A percentile compares a stretch with the other conserved stretches of the same genome.
These are phyloP conservation scores for Didymella arachidicola DNA, from an alignment of 2,329 filamentous ascomycete genomes.

Conservation along the genomic window DNA sequence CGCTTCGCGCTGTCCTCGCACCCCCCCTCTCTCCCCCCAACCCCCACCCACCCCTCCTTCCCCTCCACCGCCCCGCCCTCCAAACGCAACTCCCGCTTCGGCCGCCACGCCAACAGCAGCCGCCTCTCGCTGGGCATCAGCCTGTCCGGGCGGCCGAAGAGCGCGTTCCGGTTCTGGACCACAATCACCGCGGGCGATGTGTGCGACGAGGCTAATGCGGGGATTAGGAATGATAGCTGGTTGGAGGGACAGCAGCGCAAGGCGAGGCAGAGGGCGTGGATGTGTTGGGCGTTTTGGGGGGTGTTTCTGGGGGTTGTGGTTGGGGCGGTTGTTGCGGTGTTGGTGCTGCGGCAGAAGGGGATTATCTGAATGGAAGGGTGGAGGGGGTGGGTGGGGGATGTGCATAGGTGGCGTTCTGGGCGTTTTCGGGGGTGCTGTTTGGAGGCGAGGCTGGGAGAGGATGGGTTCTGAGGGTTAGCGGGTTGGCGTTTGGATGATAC, in stretches of 20 bases:
- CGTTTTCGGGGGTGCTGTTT: background rate
- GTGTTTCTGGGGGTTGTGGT: constrained; percentile 55
- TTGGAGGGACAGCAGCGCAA: constrained; percentile 61
- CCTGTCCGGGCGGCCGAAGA: constrained; percentile 36
- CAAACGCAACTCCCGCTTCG: constrained; percentile 8
- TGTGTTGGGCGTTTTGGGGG: constrained; percentile 60
- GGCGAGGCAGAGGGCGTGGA: constrained; percentile 54
- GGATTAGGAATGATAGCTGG: constrained; percentile 51
- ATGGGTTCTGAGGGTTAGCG: background rate
- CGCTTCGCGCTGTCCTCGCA: constrained; percentile 13
- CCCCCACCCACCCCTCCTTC: constrained; percentile 1
- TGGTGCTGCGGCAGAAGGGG: constrained; percentile 51
- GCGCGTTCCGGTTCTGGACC: constrained; percentile 45
- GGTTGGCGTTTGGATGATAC: constrained; percentile 21
- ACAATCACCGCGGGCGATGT: constrained; percentile 28
- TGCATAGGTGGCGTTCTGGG: constrained; percentile 4
- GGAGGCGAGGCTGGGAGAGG: background rate
- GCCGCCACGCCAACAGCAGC: constrained; percentile 29
- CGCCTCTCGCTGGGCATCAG: constrained; percentile 29
- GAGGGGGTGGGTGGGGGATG: background rate
- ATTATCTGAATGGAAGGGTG: constrained; percentile 31
- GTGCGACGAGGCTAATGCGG: constrained; percentile 10
- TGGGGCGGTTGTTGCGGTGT: constrained; percentile 55
- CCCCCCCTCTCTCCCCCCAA: constrained; percentile 8
- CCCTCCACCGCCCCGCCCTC: background rate